These are phyloP conservation scores for Geotrichum reessii DNA, from an alignment of 1,139 yeast species.

Conservation along the genomic window DNA sequence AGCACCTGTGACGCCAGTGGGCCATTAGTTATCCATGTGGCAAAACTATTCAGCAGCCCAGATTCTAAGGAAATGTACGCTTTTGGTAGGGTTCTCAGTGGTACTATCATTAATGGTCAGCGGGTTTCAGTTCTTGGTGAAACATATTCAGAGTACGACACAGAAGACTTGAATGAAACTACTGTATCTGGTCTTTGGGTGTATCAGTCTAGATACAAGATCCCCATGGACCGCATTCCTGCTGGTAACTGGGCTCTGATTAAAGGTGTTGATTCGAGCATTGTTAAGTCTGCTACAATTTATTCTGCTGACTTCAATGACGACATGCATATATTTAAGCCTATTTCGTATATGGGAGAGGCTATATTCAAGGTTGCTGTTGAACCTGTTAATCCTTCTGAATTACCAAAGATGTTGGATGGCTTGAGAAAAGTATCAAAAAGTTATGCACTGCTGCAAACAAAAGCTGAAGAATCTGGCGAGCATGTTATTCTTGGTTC, in stretches of 20 bases:
- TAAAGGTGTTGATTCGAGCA: conserved; percentile 53
- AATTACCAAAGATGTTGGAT: conserved; percentile 63
- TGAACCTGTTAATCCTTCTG: conserved; percentile 76
- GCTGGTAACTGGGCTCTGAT: conserved; percentile 66
- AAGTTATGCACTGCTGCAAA: conserved; percentile 58
- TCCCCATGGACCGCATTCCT: conserved; percentile 50
- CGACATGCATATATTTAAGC: conserved; percentile 38
- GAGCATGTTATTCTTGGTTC: conserved; percentile 76
- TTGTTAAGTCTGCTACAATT: conserved; percentile 58
- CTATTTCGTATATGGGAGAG: conserved; percentile 43
- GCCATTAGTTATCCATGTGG: conserved; percentile 51
- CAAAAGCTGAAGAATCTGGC: conserved; percentile 82
- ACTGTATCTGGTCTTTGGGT: conserved; percentile 49
- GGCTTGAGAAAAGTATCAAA: conserved; percentile 60
- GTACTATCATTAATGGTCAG: conserved; percentile 48
- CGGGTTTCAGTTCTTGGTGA: conserved; percentile 56
- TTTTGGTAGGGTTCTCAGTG: conserved; percentile 58
- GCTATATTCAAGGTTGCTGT: conserved; percentile 77
- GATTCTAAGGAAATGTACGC: conserved; percentile 46
- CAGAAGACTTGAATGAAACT: conserved; percentile 44
- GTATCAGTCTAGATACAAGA: conserved; percentile 66
- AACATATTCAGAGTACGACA: conserved; percentile 46
- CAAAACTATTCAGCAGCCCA: conserved; percentile 53
- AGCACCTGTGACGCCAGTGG: conserved; percentile 38
- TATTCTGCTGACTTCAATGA: conserved; percentile 31